Base-by-base conservation (phyloP, 306 rosid species). In the Arachis stenosperma region DNA sequence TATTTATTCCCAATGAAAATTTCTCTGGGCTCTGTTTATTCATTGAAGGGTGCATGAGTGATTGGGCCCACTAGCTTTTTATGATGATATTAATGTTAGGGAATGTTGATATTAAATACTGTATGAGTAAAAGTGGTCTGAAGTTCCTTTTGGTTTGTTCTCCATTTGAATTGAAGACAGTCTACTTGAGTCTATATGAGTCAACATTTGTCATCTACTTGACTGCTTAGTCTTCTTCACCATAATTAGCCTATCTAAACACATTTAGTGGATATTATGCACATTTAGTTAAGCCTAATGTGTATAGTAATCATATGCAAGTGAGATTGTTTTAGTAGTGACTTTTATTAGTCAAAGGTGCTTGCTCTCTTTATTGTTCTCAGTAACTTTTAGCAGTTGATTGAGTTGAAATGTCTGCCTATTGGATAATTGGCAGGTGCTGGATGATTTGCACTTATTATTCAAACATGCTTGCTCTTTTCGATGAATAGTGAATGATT, bases 111-210 rank as follows among this genome's bases (percentile, higher is more conserved):
- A 56, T 61, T 63, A 29, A 62, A 52, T 17, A 55, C 72, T 11
- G 27, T 22, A 33, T 43, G 70, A 69, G 78, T 65, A 64, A 9
- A 67, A 27, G 62, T 64, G 76, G 6, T 11, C 44, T 71, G 15
- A 42, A 42, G 46, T 42, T 42, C 8, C 46, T 8, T 42, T 42
- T 42, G 7, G 15, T 48, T 48, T 48, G 54, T 42, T 42, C 7
- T 42, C 8, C 46, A 42, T 42, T 42, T 42, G 2, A 33, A 53
- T 70, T 5, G 27, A 29, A 40, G 27, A 55, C 46, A 44, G 33
- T 75, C 42, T 66, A 47, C 15, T 47, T 33, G 51, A 5, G 36
- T 11, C 27, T 22, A 22, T 22, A 22, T 22, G 58, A 47, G 22
- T 65, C 29, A 43, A 43, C 40, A 9, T 43, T 29, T 22, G 55